These are phyloP conservation scores for Thielaviopsis musarum DNA, from an alignment of 2,329 filamentous ascomycete species.

Conservation along the genomic window DNA sequence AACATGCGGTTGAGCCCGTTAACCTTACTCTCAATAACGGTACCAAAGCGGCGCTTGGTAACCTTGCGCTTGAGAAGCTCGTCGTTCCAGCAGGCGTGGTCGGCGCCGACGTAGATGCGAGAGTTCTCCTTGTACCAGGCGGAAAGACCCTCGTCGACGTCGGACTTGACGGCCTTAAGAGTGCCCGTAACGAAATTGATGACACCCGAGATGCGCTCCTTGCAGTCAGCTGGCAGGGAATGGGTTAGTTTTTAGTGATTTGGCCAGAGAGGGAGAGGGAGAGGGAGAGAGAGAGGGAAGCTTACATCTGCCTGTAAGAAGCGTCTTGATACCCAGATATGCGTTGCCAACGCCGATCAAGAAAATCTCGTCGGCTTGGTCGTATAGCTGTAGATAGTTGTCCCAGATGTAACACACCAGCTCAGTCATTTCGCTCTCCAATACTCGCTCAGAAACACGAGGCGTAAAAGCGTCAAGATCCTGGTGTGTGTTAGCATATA, in stretches of 20 bases:
- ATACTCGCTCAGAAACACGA: conserved; percentile 26
- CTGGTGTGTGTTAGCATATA: conserved; percentile 15
- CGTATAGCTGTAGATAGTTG: conserved; percentile 76
- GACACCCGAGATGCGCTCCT: conserved; percentile 50
- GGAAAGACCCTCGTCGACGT: conserved; percentile 54
- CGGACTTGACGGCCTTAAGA: conserved; percentile 63
- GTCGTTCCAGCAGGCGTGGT: conserved; percentile 62
- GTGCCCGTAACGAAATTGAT: conserved; percentile 69
- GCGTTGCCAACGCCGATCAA: conserved; percentile 82
- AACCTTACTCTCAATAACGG: conserved; percentile 34
- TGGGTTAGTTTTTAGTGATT: conserved; percentile 11
- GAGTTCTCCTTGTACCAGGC: conserved; percentile 77
- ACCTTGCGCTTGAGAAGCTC: conserved; percentile 42
- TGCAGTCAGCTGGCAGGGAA: conserved; percentile 32
- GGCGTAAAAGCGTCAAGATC: conserved; percentile 33
- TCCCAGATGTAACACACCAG: conserved; percentile 85
- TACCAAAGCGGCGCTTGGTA: conserved; percentile 42
- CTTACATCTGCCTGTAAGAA: conserved; percentile 60
- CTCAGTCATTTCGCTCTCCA: conserved; percentile 49
- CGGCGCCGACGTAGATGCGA: conserved; percentile 56
- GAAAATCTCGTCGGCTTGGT: conserved; percentile 57
- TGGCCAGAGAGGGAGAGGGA: neutral
- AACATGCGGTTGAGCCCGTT: conserved; percentile 39
- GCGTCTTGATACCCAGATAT: conserved; percentile 64
- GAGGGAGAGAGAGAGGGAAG: conserved; percentile 5